Percentiles rank a stretch among this genome's conserved stretches.
phyloP scores from a whole-genome alignment of 1,284 basidiomycete genomes.

The Moesziomyces sp. region DNA sequence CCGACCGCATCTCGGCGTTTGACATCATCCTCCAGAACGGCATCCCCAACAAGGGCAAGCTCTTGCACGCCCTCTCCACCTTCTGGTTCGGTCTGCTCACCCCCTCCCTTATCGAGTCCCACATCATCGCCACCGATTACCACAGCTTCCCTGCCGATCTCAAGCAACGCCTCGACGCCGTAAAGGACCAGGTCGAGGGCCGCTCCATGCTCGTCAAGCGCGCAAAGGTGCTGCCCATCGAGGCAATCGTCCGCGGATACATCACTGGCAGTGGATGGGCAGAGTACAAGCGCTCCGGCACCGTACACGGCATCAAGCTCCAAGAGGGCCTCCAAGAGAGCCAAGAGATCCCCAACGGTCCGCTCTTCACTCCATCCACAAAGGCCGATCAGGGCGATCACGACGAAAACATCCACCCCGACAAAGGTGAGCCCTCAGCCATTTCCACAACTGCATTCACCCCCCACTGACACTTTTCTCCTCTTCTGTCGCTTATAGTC shows the following conservation, averaged over 20 bases:
- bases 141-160: conserved; percentile 53
- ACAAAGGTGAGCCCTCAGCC: conserved; percentile 73
- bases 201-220: conserved; percentile 90
- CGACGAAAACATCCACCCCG: conserved; percentile 97
- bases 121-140: conserved; percentile 61
- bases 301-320: conserved; percentile 86
- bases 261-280: conserved; percentile 96
- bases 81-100: conserved; percentile 90
- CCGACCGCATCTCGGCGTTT: conserved; percentile 95
- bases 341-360: conserved; percentile 72
- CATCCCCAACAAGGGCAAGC: conserved; percentile 90
- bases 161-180: conserved; percentile 35
- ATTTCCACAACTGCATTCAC: not conserved
- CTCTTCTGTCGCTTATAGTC: conserved; percentile 16
- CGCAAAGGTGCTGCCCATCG: conserved; percentile 90
- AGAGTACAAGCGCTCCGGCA: conserved; percentile 89
- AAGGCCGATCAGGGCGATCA: conserved; percentile 95
- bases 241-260: conserved; percentile 96
- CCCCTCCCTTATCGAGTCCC: conserved; percentile 58
- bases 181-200: conserved; percentile 76
- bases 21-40: conserved; percentile 80
- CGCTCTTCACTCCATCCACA: conserved; percentile 95
- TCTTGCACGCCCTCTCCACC: conserved; percentile 87
- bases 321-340: conserved; percentile 85
- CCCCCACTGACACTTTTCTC: conserved; percentile 1